Conservation (phyloP, 257 asterid species). For the Linaria vulgaris region DNA sequence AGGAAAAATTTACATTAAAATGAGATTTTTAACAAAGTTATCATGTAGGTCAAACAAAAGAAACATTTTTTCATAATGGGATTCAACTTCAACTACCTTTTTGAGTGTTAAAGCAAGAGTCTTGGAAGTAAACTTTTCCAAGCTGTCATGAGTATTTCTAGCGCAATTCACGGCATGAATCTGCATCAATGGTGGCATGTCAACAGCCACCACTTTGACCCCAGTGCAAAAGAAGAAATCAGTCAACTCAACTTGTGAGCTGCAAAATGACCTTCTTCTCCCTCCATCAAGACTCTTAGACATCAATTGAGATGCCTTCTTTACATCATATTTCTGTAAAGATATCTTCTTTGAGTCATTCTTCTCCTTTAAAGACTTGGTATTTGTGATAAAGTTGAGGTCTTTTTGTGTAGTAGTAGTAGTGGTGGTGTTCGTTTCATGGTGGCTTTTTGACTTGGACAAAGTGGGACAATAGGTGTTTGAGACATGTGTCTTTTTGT, state of each 20-base stretch:
- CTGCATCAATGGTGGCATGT: constrained; percentile 97
- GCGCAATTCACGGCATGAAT: constrained; percentile 92
- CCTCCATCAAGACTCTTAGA: constrained; percentile 41
- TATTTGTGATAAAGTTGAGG: too few relatives aligned
- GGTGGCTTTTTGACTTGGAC: constrained; percentile 68
- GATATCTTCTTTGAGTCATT: constrained; percentile 29
- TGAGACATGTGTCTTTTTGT: constrained; percentile 27
- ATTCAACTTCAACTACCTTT: too few relatives aligned
- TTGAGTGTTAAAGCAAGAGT: constrained; percentile 83
- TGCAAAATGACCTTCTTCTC: constrained; percentile 67
- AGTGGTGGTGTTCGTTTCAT: constrained; percentile 29
- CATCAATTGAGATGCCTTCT: constrained; percentile 37
- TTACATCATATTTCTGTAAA: constrained; percentile 39
- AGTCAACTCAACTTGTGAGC: constrained; percentile 63
- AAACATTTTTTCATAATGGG: not conserved
- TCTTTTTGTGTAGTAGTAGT: too few relatives aligned
- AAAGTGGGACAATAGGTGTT: constrained; percentile 52
- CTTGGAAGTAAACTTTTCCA: constrained; percentile 94
- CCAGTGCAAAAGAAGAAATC: constrained; percentile 69
- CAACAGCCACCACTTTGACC: constrained; percentile 86
- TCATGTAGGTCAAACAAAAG: not conserved
- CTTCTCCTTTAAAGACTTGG: too few relatives aligned
- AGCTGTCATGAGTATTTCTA: constrained; percentile 81
- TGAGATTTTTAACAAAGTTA: not conserved
- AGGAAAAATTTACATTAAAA: too few relatives aligned